Evolutionary conservation across 2,329 filamentous ascomycete genomes (phyloP).

Genomic region (Talaromyces sp.): DNA sequence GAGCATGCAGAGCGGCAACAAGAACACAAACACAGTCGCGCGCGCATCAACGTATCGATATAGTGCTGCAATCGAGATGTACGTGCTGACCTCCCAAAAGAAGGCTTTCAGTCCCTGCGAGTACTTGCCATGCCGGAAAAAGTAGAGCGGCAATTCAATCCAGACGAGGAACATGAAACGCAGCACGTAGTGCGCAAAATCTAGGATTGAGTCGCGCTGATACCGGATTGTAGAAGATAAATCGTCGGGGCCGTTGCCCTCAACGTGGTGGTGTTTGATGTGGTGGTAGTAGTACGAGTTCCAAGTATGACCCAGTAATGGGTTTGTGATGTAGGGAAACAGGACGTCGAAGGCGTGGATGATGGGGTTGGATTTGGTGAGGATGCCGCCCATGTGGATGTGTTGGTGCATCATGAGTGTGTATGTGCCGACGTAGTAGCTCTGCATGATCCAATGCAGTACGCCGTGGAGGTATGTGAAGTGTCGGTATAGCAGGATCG

Average conservation of each 20-base stretch:
- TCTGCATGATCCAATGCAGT: slow-evolving; percentile 62
- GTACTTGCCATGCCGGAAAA: slow-evolving; percentile 60
- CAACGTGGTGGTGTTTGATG: slow-evolving; percentile 81
- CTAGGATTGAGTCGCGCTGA: slow-evolving; percentile 63
- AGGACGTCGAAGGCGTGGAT: slow-evolving; percentile 57
- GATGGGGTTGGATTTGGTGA: slow-evolving; percentile 53
- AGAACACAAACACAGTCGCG: slow-evolving; percentile 62
- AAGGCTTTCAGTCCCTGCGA: slow-evolving; percentile 54
- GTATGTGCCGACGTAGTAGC: slow-evolving; percentile 68
- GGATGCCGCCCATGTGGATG: slow-evolving; percentile 71
- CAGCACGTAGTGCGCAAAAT: slow-evolving; percentile 70
- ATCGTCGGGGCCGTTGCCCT: slow-evolving; percentile 74
- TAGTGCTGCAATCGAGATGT: slow-evolving; percentile 48
- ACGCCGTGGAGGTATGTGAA: slow-evolving; percentile 68
- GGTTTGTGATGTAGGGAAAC: slow-evolving; percentile 72
- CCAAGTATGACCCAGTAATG: slow-evolving; percentile 79
- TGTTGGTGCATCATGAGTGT: slow-evolving; percentile 83
- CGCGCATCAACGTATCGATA: slow-evolving; percentile 41
- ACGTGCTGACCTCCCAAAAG: slow-evolving; percentile 55
- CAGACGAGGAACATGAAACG: slow-evolving; percentile 72
- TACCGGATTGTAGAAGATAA: slow-evolving; percentile 73
- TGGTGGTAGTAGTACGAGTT: slow-evolving; percentile 84
- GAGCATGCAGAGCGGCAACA: slow-evolving; percentile 65
- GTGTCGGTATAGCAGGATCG: slow-evolving; percentile 59
- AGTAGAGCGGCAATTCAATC: slow-evolving; percentile 73